Evolutionary conservation across 768 basidiomycete genomes (phyloP), one percentile per base, ranked within the genome.

Genomic region (Pleurotus eryngii): DNA sequence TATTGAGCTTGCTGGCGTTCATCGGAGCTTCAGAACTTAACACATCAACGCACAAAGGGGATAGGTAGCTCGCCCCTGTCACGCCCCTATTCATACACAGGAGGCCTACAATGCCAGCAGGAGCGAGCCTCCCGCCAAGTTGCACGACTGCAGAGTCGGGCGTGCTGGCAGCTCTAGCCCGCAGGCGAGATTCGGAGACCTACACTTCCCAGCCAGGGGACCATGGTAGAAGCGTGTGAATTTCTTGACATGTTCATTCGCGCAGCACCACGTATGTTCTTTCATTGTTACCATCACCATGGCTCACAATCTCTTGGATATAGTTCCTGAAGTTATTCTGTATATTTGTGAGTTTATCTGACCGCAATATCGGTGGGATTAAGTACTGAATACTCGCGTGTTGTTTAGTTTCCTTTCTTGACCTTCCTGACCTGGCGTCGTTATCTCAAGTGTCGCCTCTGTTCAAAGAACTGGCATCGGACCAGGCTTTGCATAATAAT

Each of bases 391-490:
- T 20, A 20, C 20, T 20, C 7, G 14, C n/a, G 30, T 46, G 47
- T 43, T 46, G 18, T 22, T 2, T 57, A 89, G 88, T 87, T 46
- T 83, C 85, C 0, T 90, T 81, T 67, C 75, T 91, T 55, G 89
- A 90, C 68, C 69, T 90, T 5, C 89, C 89, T 0, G 89, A 91
- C 65, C 78, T 90, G 46, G 79, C 79, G 47, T 64, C 75, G 1
- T 66, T 89, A 40, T 76, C 80, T 6, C 77, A 73, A 55, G 73
- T 79, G 24, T 78, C 73, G 51, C 81, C 76, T 24, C 59, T 67
- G 20, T 73, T 90, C 5, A 76, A 77, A 6, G 65, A 64, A 5
- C 73, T 89, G 51, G 79, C 85, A 9, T 67, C 76, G 5, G 88
- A 90, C 66, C 86, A 83, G 0, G 77, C 85, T 8, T 70, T 91